phyloP scores from a whole-genome alignment of 1,284 basidiomycete species.

The Trametes hirsuta region DNA sequence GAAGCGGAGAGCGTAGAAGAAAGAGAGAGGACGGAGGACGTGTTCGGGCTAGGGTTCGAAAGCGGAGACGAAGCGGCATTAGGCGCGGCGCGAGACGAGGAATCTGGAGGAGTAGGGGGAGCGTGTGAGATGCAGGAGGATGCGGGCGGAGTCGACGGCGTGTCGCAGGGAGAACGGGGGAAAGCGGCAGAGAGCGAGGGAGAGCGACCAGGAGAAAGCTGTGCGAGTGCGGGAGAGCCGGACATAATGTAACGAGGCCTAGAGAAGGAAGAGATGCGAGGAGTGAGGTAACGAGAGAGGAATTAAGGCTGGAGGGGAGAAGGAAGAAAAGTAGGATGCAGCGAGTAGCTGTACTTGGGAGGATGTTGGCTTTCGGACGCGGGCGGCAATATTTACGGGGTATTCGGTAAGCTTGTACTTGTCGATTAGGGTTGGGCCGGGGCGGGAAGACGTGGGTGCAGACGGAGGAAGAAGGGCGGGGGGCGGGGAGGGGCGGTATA shows the following conservation, averaged over 20 bases:
- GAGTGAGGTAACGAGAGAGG: background rate
- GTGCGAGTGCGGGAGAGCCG: constrained; percentile 19
- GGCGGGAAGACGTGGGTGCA: constrained; percentile 13
- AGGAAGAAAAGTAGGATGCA: constrained; percentile 24
- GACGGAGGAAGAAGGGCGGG: constrained; percentile 20
- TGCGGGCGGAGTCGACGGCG: constrained; percentile 17
- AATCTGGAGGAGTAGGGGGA: constrained; percentile 25
- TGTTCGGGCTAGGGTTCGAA: constrained; percentile 1
- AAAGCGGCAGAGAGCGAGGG: constrained; percentile 21
- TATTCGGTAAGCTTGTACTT: constrained; percentile 13
- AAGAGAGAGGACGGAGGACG: constrained; percentile 14
- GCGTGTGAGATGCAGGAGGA: constrained; percentile 8
- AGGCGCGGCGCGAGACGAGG: constrained; percentile 13
- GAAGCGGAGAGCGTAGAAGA: constrained; percentile 19
- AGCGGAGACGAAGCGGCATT: constrained; percentile 8
- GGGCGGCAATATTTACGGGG: constrained; percentile 12
- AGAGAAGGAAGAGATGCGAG: background rate
- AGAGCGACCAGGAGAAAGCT: constrained; percentile 19
- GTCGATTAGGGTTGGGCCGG: constrained; percentile 14
- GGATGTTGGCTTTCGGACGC: constrained; percentile 1
- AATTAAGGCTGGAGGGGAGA: constrained; percentile 3
- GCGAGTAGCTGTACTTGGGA: constrained; percentile 25
- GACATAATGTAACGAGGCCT: constrained; percentile 15
- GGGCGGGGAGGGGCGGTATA: constrained; percentile 21
- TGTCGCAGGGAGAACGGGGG: constrained; percentile 17